Evolutionary conservation across 164 flowering plant genomes (phyloP).

Genomic region (Annona squamosa): DNA sequence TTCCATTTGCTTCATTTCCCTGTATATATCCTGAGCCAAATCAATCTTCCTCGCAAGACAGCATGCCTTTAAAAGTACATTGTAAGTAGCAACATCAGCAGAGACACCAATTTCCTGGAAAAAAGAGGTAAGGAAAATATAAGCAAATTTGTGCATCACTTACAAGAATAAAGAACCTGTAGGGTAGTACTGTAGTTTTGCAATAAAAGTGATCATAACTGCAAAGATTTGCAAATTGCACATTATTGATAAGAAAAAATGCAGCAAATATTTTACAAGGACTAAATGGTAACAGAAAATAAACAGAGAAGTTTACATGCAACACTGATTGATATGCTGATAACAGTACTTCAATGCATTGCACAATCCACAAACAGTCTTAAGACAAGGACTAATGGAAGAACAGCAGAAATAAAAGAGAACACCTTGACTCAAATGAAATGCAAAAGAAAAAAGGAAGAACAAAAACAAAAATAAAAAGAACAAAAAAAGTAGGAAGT

Average conservation of each 20-base stretch:
- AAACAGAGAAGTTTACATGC: no score
- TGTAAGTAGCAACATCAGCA: slow-evolving; percentile 71
- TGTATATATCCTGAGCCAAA: slow-evolving; percentile 67
- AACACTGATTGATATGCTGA: background rate
- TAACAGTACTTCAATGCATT: background rate
- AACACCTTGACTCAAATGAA: no score
- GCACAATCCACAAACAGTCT: background rate
- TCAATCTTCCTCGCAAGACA: slow-evolving; percentile 75
- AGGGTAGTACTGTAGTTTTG: no score
- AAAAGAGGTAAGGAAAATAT: background rate
- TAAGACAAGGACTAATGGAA: background rate
- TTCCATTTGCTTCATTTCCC: slow-evolving; percentile 49
- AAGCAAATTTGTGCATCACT: background rate
- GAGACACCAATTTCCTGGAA: slow-evolving; percentile 55
- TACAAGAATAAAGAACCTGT: background rate
- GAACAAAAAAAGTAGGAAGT: no score
- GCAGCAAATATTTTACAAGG: no score
- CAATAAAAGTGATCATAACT: no score
- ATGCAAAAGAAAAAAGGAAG: no score
- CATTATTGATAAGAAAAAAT: no score
- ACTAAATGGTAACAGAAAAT: no score
- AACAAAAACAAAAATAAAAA: no score
- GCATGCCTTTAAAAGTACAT: slow-evolving; percentile 81
- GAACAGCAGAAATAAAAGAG: background rate
- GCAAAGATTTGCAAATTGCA: no score